A percentile compares a stretch with the other conserved stretches of the same genome.
phyloP scores from a whole-genome alignment of 2,329 filamentous ascomycete genomes.

The Aspergillus aculeatinus region DNA sequence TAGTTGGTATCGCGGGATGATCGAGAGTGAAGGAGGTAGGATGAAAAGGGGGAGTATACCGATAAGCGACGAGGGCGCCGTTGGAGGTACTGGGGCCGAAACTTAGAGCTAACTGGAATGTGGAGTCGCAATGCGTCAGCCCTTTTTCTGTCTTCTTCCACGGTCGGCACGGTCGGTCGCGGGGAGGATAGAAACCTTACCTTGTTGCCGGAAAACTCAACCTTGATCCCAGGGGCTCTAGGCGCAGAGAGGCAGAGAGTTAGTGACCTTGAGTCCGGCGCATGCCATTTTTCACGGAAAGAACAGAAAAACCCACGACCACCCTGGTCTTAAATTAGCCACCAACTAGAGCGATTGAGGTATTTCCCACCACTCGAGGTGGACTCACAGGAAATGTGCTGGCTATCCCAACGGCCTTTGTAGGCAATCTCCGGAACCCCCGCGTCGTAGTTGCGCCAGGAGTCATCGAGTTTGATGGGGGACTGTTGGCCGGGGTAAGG shows the following conservation, averaged over 20 bases:
- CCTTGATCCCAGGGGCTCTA: constrained; percentile 54
- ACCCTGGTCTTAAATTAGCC: constrained; percentile 37
- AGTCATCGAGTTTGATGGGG: constrained; percentile 30
- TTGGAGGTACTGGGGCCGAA: constrained; percentile 55
- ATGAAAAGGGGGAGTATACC: constrained; percentile 17
- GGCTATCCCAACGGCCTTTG: constrained; percentile 63
- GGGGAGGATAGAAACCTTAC: constrained; percentile 21
- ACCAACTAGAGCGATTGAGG: neutral
- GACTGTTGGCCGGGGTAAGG: constrained; percentile 41
- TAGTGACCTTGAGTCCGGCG: neutral
- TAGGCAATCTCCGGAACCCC: constrained; percentile 58
- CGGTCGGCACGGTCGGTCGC: neutral
- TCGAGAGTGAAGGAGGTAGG: neutral
- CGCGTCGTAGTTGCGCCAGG: constrained; percentile 52
- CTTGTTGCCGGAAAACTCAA: constrained; percentile 55
- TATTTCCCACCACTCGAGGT: neutral
- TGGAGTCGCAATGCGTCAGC: neutral
- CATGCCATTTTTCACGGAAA: neutral
- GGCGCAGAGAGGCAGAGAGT: neutral
- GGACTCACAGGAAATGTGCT: constrained; percentile 54
- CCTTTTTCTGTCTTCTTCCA: too few species aligned
- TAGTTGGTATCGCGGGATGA: neutral
- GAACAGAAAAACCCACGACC: constrained; percentile 49
- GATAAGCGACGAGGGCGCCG: constrained; percentile 55
- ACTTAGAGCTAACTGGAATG: constrained; percentile 47